Evolutionary conservation across 1,139 yeast species (phyloP), one percentile per base, ranked within the genome.

Genomic region (Pichia sp.): DNA sequence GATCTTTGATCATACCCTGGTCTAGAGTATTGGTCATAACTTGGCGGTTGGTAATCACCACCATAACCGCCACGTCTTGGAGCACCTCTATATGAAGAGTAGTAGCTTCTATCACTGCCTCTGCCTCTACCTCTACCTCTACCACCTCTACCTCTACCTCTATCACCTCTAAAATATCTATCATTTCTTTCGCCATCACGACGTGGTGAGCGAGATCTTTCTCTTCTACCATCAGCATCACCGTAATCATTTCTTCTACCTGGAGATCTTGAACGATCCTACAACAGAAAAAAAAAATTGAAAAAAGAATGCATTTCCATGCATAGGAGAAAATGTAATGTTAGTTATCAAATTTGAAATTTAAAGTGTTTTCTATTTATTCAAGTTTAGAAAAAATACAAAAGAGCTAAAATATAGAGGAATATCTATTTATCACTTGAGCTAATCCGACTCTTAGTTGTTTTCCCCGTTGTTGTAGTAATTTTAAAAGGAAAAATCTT

Each of bases 221-320:
- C 53, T 40, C 56, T 50, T 38, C 31, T 29, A 7, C 27, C 4
- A 33, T 41, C 37, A 33, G 55, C 53, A 29, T 56, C 50, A 34
- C 57, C 52, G 38, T 57, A 54, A 5, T 61, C 53, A 28, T 64
- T 56, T 41, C 56, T 55, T 43, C 66, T 60, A 37, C 57, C 49
- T 42, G 65, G 65, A 42, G 64, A 61, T 53, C 65, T 59, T 28
- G 64, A 61, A 48, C 65, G 64, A 48, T 61, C 64, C 62, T 59
- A 43, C 5, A 44, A 23, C 6, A 39, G 38, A 36, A 33, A 27
- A 37, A 40, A 35, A 31, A 28, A 33, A 10, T 16, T 16, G 23
- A 16, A 16, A 16, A 16, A 16, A 16, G 23, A 16, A 16, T 16
- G 23, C 23, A 16, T 16, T 16, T 16, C 23, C 23, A 16, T 16